Evolutionary conservation across 495 filamentous ascomycete genomes (phyloP), one percentile per base, ranked within the genome.

Genomic region (Talaromyces wortmannii): DNA sequence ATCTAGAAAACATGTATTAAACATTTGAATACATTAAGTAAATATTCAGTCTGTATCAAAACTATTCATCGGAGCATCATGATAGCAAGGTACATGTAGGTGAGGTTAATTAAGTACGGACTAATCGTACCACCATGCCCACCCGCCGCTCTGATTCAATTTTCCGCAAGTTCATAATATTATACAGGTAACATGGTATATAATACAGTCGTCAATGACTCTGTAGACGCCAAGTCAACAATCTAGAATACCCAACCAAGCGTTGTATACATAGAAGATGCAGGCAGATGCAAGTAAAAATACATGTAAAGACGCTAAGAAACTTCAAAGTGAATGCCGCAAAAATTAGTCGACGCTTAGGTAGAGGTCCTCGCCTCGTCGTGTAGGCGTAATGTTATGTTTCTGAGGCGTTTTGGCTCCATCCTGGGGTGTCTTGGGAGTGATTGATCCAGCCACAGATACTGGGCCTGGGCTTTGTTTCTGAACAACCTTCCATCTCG

Each of bases 331-430:
- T 33, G 17, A 10, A 12, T 15, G 23, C 4, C 6, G 44, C 12
- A 31, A 23, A 13, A 55, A 44, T 66, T 52, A 72, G 52, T 76
- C 71, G 46, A 74, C 71, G 11, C 64, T 60, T 7, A 74, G 52
- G 30, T 72, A 70, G 58, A 76, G 57, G 56, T 74, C 70, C 13
- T 62, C 55, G 5, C 70, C 68, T 33, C 63, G 43, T 48, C 62
- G 61, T 5, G 70, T 72, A 3, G 71, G 71, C 8, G 67, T 73
- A 40, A 76, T 48, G 55, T 73, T 70, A 52, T 63, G 66, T 53
- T 69, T 66, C n/a, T 55, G 59, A 13, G 43, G 31, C 18, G 52
- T 0, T 40, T 42, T 4, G 52, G 45, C 12, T 53, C 16, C 18
- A 30, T 12, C 7, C 31, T 32, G 30, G 5, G 43, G 52, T 17